Evolutionary conservation across 2,329 filamentous ascomycete genomes (phyloP), one percentile per base, ranked within the genome.

Genomic region (Acarospora socialis): DNA sequence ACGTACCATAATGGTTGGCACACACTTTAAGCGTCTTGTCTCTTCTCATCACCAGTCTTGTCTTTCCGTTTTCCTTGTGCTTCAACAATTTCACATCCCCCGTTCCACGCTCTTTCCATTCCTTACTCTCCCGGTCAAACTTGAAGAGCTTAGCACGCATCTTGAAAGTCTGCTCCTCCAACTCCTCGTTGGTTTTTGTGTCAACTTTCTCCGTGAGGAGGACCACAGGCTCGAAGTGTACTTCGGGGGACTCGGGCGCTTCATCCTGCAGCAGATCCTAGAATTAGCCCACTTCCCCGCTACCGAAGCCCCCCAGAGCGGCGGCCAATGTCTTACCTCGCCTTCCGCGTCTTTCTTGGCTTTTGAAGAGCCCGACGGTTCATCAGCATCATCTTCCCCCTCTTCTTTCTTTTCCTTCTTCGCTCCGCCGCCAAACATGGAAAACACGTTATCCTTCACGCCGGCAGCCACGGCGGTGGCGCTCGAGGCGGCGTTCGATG

Each of bases 1-100:
- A 65, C 80, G 52, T 77, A 93, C 86, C 78, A 65, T 98, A 98
- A 72, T 98, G 90, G 70, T 98, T 98, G 56, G 90, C 90, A 77
- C 90, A 98, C 63, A 98, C 90, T 73, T 98, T 98, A 66, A 95
- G 76, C 40, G 90, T 98, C 82, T 95, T 95, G 70, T 98, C 90
- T 57, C 90, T 75, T 59, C 90, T 81, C 90, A 98, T 98, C 48
- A 98, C 90, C 50, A 98, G 68, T 49, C 90, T 77, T 37, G 86
- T 93, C 78, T 95, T 95, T 63, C 80, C 76, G 59, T 93, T 94
- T 68, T 94, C 86, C 73, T 84, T 90, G 71, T 98, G 90, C 77
- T 94, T 95, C 55, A 98, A 70, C 60, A 98, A 71, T 53, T 87
- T 76, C 43, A 95, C 86, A 51, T 95, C 87, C 50, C 90, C 90